These are phyloP conservation scores for Schwanniomyces occidentalis DNA, from an alignment of 805 yeast species.

Conservation along the genomic window DNA sequence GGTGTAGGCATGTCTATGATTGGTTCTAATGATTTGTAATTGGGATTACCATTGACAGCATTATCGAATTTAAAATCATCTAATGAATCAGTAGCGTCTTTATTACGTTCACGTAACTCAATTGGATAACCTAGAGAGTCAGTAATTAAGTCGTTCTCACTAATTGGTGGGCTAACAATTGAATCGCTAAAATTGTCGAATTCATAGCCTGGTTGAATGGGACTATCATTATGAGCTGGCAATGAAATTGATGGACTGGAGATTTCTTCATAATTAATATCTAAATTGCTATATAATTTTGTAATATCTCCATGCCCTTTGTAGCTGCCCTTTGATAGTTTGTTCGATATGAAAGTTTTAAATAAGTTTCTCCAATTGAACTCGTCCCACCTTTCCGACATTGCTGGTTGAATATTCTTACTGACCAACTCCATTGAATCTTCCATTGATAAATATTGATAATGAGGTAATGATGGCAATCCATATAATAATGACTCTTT, in stretches of 20 bases:
- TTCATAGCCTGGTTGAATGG: constrained; percentile 2
- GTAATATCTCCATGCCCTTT: constrained; percentile 39
- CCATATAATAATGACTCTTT: constrained; percentile 68
- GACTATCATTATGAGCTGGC: constrained; percentile 5
- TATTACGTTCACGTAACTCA: neutral
- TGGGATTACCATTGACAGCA: too few relatives aligned
- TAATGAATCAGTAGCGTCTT: neutral
- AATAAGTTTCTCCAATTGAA: constrained; percentile 28
- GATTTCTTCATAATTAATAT: constrained; percentile 8
- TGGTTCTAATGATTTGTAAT: constrained; percentile 16
- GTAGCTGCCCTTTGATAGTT: constrained; percentile 20
- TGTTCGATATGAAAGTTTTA: constrained; percentile 16
- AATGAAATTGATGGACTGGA: constrained; percentile 7
- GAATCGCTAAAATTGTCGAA: constrained; percentile 20
- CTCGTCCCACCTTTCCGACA: constrained; percentile 26
- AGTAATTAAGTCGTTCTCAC: neutral
- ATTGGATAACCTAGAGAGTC: constrained; percentile 5
- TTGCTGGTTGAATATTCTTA: constrained; percentile 16
- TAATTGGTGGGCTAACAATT: constrained; percentile 3
- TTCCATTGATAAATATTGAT: constrained; percentile 48
- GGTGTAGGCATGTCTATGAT: constrained; percentile 29
- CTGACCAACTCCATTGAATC: constrained; percentile 24
- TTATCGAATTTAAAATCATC: too few relatives aligned
- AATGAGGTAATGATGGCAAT: constrained; percentile 71
- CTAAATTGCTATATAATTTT: constrained; percentile 26